Conservation (phyloP, 768 basidiomycete species). For the Tricholoma flavovirens region DNA sequence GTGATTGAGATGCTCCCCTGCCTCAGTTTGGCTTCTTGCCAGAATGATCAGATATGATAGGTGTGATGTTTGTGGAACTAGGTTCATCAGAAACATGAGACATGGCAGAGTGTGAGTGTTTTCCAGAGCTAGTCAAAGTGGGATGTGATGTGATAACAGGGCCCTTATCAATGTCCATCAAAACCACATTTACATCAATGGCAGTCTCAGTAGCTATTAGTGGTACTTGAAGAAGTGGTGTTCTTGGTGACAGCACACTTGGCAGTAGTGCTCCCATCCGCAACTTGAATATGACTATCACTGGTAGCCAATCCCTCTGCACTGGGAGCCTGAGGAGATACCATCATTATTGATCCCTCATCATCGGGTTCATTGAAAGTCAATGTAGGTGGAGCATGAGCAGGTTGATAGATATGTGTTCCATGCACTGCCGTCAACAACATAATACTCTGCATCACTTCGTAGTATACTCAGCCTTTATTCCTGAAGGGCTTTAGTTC, state of each 20-base stretch:
- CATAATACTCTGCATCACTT: neutral
- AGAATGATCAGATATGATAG: too few species aligned
- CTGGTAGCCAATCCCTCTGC: too few species aligned
- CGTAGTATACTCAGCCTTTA: neutral
- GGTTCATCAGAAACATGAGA: neutral
- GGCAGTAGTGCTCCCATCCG: too few species aligned
- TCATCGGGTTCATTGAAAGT: neutral
- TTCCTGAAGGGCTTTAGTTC: neutral
- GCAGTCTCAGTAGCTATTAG: too few species aligned
- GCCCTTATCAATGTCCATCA: neutral
- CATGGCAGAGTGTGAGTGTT: neutral
- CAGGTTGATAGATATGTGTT: neutral
- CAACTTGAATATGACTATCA: too few species aligned
- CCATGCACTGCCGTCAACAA: neutral
- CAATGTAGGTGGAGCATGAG: neutral
- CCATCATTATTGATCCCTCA: too few species aligned
- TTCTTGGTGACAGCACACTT: too few species aligned
- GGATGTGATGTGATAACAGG: neutral
- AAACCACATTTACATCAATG: too few species aligned
- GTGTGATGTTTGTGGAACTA: too few species aligned
- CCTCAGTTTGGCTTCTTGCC: neutral
- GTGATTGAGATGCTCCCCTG: neutral
- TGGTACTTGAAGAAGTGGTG: too few species aligned
- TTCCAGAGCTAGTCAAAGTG: neutral
- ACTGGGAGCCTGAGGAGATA: too few species aligned